Conservation (phyloP, 2,329 filamentous ascomycete species). For the Teratosphaeria nubilosa region DNA sequence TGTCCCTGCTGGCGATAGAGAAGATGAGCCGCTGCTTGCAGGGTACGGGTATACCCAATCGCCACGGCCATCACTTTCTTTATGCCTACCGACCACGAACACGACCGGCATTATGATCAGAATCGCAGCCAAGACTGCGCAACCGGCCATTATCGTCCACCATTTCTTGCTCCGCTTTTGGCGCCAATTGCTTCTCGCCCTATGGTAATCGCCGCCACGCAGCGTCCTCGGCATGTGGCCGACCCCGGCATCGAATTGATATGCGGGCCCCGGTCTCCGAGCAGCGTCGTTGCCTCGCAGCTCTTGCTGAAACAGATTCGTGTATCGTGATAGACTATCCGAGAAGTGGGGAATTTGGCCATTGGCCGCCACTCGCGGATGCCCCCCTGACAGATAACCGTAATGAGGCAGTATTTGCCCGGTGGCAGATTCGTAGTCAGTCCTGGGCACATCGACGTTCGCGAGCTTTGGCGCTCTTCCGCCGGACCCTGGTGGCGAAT, state of each 20-base stretch:
- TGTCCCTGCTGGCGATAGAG: background rate
- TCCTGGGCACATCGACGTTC: background rate
- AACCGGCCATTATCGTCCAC: background rate
- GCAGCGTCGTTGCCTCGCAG: background rate
- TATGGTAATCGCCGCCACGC: background rate
- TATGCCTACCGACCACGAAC: background rate
- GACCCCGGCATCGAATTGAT: background rate
- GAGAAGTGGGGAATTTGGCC: background rate
- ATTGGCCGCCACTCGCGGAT: background rate
- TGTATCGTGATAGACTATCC: background rate
- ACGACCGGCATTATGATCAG: background rate
- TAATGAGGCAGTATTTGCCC: background rate
- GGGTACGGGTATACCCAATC: background rate
- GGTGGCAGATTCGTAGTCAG: background rate
- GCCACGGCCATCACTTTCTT: background rate
- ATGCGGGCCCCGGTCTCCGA: background rate
- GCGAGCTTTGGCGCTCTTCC: background rate
- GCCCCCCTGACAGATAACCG: background rate
- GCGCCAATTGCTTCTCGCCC: background rate
- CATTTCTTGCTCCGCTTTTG: background rate
- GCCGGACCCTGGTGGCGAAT: background rate
- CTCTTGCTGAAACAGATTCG: background rate
- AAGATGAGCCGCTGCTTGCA: background rate
- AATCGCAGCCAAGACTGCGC: background rate
- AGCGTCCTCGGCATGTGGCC: background rate